Evolutionary conservation across 495 filamentous ascomycete genomes (phyloP).

Genomic region (Podospora tetraspora): DNA sequence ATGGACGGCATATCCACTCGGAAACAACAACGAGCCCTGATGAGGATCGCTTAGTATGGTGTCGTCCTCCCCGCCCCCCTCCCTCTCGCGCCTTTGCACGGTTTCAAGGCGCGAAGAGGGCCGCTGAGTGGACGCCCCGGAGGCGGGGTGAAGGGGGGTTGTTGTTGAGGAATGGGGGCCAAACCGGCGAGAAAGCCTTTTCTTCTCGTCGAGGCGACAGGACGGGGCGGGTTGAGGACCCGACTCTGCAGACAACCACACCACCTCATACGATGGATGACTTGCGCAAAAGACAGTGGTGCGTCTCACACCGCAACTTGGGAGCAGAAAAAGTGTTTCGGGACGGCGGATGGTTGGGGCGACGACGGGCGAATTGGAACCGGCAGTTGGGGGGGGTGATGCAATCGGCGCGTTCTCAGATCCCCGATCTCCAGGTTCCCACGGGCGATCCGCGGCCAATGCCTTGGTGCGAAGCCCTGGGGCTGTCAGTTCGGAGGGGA

Average conservation of each 20-base stretch:
- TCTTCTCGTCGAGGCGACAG: not conserved
- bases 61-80: not conserved
- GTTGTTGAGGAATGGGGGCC: not conserved
- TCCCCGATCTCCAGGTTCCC: slow-evolving; percentile 11
- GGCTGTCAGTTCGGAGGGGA: not conserved
- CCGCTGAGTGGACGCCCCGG: not conserved
- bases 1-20: not conserved
- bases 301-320: slow-evolving; percentile 19
- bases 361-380: slow-evolving; percentile 7
- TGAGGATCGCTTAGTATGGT: not conserved
- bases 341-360: slow-evolving; percentile 12
- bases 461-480: not conserved
- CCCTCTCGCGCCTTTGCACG: not conserved
- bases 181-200: not conserved
- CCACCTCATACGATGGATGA: not conserved
- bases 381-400: slow-evolving; percentile 14
- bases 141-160: not conserved
- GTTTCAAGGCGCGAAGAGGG: not conserved
- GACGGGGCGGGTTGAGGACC: not conserved
- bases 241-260: not conserved
- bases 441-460: slow-evolving; percentile 1
- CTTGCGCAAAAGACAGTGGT: slow-evolving; percentile 1
- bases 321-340: slow-evolving; percentile 10
- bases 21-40: not conserved
- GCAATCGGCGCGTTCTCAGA: slow-evolving; percentile 18